Conservation (phyloP, 108 stramenopile genomes). For the Skeletonema potamos region DNA sequence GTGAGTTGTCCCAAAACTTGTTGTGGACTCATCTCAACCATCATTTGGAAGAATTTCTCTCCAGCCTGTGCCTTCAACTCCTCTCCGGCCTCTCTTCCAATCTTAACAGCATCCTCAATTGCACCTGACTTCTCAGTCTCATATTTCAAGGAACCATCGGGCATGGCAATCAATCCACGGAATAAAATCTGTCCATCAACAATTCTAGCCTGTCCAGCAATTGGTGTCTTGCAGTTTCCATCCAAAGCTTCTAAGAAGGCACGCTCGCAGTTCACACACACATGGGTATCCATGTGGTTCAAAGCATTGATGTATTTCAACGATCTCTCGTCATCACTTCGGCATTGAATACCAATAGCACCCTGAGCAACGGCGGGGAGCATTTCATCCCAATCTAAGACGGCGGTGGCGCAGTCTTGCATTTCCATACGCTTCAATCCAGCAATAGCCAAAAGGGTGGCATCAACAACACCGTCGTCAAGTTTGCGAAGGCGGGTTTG, state of each 20-base stretch:
- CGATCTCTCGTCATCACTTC: slow-evolving; percentile 87
- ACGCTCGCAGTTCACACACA: slow-evolving; percentile 98
- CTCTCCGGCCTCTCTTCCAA: slow-evolving; percentile 85
- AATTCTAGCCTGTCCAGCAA: slow-evolving; percentile 96
- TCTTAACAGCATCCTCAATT: slow-evolving; percentile 76
- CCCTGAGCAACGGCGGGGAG: slow-evolving; percentile 99
- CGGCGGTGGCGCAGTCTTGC: slow-evolving; percentile 89
- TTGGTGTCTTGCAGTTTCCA: slow-evolving; percentile 99
- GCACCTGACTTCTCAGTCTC: slow-evolving; percentile 74
- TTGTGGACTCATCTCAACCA: slow-evolving; percentile 94
- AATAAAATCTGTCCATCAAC: slow-evolving; percentile 88
- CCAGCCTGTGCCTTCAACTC: slow-evolving; percentile 88
- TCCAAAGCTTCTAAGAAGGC: slow-evolving; percentile 97
- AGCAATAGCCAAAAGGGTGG: slow-evolving; percentile 97
- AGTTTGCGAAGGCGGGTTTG: slow-evolving; percentile 99
- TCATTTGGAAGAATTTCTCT: slow-evolving; percentile 92
- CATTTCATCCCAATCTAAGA: slow-evolving; percentile 96
- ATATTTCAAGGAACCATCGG: slow-evolving; percentile 87
- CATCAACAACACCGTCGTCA: slow-evolving; percentile 97
- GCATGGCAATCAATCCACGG: slow-evolving; percentile 92
- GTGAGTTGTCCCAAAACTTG: slow-evolving; percentile 91
- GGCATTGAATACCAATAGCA: slow-evolving; percentile 99
- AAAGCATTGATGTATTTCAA: slow-evolving; percentile 92
- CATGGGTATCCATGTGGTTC: slow-evolving; percentile 90
- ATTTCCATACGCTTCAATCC: slow-evolving; percentile 99